phyloP scores from a whole-genome alignment of 768 basidiomycete species.

The Tremella yokohamensis region DNA sequence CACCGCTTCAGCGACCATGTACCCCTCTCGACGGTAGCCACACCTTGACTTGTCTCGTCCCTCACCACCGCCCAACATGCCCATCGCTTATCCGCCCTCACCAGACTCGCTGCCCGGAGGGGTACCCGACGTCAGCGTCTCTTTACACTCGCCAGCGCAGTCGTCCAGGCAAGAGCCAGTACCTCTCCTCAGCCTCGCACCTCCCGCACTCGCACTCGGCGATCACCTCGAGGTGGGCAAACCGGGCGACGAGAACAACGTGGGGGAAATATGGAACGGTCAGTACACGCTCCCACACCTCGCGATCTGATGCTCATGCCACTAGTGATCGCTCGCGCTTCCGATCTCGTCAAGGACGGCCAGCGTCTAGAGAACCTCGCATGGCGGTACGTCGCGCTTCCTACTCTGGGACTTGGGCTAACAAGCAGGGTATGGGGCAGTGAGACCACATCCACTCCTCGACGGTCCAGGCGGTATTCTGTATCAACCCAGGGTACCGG shows the following conservation, averaged over 20 bases:
- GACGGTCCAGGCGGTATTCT: slow-evolving; percentile 7
- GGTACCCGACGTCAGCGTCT: background rate
- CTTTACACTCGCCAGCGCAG: slow-evolving; percentile 13
- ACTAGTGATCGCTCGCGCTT: slow-evolving; percentile 34
- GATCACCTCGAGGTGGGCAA: slow-evolving; percentile 33
- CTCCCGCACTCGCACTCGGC: slow-evolving; percentile 36
- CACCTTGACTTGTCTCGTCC: background rate
- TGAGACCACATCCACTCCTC: background rate
- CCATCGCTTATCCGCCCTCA: background rate
- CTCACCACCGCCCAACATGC: background rate
- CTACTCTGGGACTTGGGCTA: slow-evolving; percentile 1
- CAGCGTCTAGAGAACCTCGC: slow-evolving; percentile 43
- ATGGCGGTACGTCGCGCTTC: slow-evolving; percentile 29
- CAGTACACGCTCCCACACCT: slow-evolving; percentile 2
- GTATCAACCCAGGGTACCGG: slow-evolving; percentile 2
- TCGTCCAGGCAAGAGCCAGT: slow-evolving; percentile 18
- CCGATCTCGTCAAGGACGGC: slow-evolving; percentile 45
- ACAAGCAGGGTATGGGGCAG: slow-evolving; percentile 1
- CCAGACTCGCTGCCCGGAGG: background rate
- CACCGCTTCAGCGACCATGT: too few relatives aligned
- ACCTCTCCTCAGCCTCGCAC: slow-evolving; percentile 37
- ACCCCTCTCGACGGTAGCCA: too few relatives aligned
- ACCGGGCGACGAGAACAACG: slow-evolving; percentile 35
- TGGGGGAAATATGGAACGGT: slow-evolving; percentile 44
- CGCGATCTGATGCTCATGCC: background rate